phyloP scores from a whole-genome alignment of 768 basidiomycete genomes.

The Nidula microcarpa region DNA sequence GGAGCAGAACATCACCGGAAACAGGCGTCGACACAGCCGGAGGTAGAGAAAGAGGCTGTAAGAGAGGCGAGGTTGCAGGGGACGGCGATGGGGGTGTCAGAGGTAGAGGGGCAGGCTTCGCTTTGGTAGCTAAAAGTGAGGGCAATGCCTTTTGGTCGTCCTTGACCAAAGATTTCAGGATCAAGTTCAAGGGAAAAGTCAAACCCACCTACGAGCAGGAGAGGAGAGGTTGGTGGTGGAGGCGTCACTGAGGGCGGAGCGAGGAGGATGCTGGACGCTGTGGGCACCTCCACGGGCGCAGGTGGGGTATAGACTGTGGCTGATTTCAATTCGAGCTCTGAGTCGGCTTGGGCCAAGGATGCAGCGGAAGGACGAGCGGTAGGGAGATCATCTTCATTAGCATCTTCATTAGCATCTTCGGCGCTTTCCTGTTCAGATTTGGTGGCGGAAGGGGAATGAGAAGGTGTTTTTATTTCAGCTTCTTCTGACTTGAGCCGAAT shows the following conservation, averaged over 20 bases:
- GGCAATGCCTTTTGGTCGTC: neutral
- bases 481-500: constrained; percentile 70
- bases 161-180: too few relatives aligned
- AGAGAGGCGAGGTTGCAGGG: constrained; percentile 1
- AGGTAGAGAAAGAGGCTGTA: too few relatives aligned
- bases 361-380: neutral
- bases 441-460: neutral
- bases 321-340: neutral
- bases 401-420: constrained; percentile 2
- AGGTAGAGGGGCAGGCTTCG: constrained; percentile 6
- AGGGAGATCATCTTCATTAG: constrained; percentile 11
- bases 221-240: too few relatives aligned
- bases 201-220: too few relatives aligned
- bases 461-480: constrained; percentile 11
- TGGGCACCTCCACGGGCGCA: too few relatives aligned
- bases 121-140: constrained; percentile 4
- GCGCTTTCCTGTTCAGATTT: constrained; percentile 1
- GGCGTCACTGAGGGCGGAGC: too few relatives aligned
- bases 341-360: too few relatives aligned
- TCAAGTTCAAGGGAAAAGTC: too few relatives aligned
- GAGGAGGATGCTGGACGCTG: too few relatives aligned
- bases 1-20: constrained; percentile 88
- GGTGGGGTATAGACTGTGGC: constrained; percentile 1
- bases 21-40: constrained; percentile 43
- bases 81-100: constrained; percentile 14